Conservation (phyloP, 495 filamentous ascomycete species). For the Aspergillus panamensis region DNA sequence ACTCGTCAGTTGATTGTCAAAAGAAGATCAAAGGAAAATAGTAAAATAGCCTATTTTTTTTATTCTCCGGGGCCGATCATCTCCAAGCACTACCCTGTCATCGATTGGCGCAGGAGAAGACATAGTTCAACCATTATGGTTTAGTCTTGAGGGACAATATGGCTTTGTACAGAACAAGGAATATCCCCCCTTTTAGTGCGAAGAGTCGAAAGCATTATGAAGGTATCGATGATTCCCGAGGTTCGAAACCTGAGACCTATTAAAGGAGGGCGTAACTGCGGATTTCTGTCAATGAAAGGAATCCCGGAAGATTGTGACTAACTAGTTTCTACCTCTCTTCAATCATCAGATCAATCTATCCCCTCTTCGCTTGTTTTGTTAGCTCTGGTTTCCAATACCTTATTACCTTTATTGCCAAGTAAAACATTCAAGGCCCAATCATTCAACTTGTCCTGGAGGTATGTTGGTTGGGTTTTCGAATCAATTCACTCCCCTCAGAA, state of each 20-base stretch:
- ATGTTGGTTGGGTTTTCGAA: conserved; percentile 9
- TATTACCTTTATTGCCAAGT: conserved; percentile 4
- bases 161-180: conserved; percentile 13
- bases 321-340: background rate
- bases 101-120: background rate
- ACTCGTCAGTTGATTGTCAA: conserved; percentile 15
- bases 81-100: conserved; percentile 14
- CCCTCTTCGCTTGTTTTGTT: background rate
- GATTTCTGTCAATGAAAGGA: background rate
- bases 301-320: background rate
- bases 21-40: conserved; percentile 5
- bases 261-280: conserved; percentile 9
- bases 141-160: conserved; percentile 14
- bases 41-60: conserved; percentile 6
- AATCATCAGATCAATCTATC: background rate
- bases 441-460: background rate
- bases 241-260: conserved; percentile 8
- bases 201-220: conserved; percentile 8
- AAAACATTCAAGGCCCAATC: conserved; percentile 6
- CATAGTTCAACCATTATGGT: conserved; percentile 6
- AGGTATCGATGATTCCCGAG: conserved; percentile 5
- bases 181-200: conserved; percentile 5
- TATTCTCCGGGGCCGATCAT: conserved; percentile 2
- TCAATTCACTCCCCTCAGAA: background rate
- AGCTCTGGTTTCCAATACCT: conserved; percentile 1